Base-by-base conservation (phyloP, 805 yeast species). In the Cyberlindnera sargentensis region DNA sequence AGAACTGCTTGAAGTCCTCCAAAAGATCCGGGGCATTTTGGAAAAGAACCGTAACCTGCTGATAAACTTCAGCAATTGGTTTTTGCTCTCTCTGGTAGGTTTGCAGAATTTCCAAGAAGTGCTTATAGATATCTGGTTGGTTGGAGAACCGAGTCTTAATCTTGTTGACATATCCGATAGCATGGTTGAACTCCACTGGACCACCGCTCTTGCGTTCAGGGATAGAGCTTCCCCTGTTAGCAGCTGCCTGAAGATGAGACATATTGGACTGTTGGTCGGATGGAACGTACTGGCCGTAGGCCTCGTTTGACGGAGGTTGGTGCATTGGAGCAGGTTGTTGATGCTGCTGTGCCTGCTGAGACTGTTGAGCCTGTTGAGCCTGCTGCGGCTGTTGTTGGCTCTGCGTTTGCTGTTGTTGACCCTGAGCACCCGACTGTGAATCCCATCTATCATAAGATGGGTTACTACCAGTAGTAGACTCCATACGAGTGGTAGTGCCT, bases 31-130 rank as follows among this genome's bases (percentile, higher is more conserved):
- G 98, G 9, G 96, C 95, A 55, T 87, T 86, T 47, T 86, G 82
- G 67, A 93, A 93, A 42, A 93, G 70, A 6, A 80, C 73, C 1
- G 96, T 84, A 3, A 93, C 96, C 61, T 93, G 97, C 43, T 87
- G 84, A 58, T 93, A 93, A 9, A 93, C 99, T 58, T 93, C 98
- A 41, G 87, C 82, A 42, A 93, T 93, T 39, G 96, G 96, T 58
- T 88, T 84, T 60, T 89, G 95, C 59, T 91, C 99, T 50, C 95
- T 80, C 68, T 93, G 99, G 61, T 91, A 93, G 37, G 97, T 91
- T 63, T 93, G 99, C 54, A 93, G 70, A 45, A 91, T 93, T 62
- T 93, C 99, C 64, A 95, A 70, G 55, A 93, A 93, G 55, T 82
- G 89, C 66, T 93, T 93, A 70, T 93, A 93, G 45, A 90, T 88